These are phyloP conservation scores for Solanum corneliomulleri DNA, from an alignment of 257 asterid genomes.

Conservation along the genomic window DNA sequence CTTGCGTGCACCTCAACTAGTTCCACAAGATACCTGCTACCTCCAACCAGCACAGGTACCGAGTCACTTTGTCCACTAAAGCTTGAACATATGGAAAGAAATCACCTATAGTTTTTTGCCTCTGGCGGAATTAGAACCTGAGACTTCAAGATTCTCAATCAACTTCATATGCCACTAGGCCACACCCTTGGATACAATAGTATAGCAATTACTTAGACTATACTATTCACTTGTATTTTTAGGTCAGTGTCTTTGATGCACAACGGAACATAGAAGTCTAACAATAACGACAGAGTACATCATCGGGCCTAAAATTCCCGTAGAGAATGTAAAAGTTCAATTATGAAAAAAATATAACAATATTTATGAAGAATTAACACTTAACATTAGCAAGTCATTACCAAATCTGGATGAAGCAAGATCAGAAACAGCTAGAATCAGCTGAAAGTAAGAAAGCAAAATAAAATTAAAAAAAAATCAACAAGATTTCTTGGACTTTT, in stretches of 20 bases:
- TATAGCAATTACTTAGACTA: background rate
- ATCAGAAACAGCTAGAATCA: background rate
- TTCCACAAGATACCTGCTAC: background rate
- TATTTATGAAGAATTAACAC: background rate
- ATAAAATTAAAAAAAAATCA: background rate
- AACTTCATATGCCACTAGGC: background rate
- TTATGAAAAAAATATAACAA: background rate
- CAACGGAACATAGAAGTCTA: background rate
- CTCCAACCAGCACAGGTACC: background rate
- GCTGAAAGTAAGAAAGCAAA: background rate
- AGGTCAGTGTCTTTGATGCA: background rate
- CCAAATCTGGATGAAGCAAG: background rate
- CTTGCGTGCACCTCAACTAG: background rate
- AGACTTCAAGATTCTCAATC: background rate
- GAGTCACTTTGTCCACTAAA: background rate
- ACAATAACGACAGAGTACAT: background rate
- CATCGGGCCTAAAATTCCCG: background rate
- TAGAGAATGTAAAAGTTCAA: background rate
- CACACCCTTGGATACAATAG: background rate
- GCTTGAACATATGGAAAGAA: background rate
- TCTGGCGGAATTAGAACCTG: background rate
- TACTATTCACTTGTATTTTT: background rate
- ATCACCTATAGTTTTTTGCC: background rate
- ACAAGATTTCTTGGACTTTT: background rate
- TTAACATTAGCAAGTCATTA: background rate